These are phyloP conservation scores for Aspergillus fischeri DNA, from an alignment of 2,329 filamentous ascomycete species.

Conservation along the genomic window DNA sequence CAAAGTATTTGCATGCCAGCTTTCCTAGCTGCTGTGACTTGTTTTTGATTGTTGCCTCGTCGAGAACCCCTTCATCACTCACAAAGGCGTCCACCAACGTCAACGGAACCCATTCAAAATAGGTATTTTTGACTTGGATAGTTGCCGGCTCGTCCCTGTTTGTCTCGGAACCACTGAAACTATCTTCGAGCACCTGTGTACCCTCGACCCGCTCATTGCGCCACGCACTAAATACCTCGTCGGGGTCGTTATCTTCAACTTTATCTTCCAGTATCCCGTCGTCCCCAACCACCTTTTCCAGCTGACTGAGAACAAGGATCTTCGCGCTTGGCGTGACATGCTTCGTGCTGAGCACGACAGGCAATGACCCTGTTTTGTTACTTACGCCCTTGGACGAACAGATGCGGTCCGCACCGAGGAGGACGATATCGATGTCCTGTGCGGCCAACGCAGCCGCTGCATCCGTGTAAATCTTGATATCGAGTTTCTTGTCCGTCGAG, in stretches of 20 bases:
- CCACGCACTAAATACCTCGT: conserved; percentile 52
- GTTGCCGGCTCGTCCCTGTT: conserved; percentile 12
- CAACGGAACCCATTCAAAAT: conserved; percentile 59
- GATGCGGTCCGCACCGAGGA: conserved; percentile 64
- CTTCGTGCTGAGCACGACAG: conserved; percentile 54
- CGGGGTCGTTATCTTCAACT: conserved; percentile 51
- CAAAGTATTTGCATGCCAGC: conserved; percentile 19
- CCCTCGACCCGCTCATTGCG: conserved; percentile 20
- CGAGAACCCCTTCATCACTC: conserved; percentile 49
- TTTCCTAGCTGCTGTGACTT: conserved; percentile 20
- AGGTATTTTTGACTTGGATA: conserved; percentile 44
- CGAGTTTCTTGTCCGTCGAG: conserved; percentile 19
- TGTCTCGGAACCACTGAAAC: conserved; percentile 4
- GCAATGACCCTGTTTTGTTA: conserved; percentile 64
- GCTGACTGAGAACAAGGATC: conserved; percentile 55
- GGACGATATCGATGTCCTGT: conserved; percentile 50
- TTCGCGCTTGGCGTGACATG: conserved; percentile 44
- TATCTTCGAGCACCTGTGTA: conserved; percentile 17
- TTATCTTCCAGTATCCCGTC: conserved; percentile 45
- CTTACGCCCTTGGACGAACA: conserved; percentile 55
- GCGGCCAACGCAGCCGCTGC: conserved; percentile 56
- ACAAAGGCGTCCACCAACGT: conserved; percentile 52
- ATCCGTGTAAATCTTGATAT: conserved; percentile 55
- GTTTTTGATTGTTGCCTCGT: conserved; percentile 17
- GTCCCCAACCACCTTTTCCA: conserved; percentile 57